phyloP scores from a whole-genome alignment of 805 yeast genomes.

The Lipomyces yamanashiensis region DNA sequence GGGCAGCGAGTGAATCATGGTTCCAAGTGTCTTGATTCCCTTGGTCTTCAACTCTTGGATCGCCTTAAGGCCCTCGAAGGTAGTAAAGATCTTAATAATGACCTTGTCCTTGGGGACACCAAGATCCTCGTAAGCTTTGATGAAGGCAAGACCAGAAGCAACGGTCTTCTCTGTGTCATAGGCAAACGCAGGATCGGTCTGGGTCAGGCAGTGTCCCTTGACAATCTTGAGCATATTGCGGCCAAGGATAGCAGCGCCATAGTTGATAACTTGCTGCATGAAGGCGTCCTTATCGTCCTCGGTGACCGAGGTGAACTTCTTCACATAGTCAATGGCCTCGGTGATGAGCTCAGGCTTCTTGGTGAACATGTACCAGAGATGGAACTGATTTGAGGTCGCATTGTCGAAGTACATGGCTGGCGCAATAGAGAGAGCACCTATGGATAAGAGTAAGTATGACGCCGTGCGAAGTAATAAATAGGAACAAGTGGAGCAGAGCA shows the following conservation, averaged over 20 bases:
- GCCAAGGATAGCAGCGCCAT: conserved; percentile 53
- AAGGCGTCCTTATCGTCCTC: conserved; percentile 52
- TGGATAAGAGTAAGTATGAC: neutral
- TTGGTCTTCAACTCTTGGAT: conserved; percentile 41
- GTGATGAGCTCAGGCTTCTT: conserved; percentile 26
- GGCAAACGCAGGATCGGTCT: conserved; percentile 42
- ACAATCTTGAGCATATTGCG: conserved; percentile 46
- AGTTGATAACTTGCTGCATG: conserved; percentile 53
- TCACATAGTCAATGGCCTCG: conserved; percentile 28
- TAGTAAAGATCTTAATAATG: conserved; percentile 47
- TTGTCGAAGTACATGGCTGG: conserved; percentile 28
- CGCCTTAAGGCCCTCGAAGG: conserved; percentile 47
- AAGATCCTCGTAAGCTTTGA: conserved; percentile 44
- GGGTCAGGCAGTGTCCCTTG: conserved; percentile 53
- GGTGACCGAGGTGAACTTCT: conserved; percentile 45
- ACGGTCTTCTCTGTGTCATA: conserved; percentile 42
- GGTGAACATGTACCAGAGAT: conserved; percentile 32
- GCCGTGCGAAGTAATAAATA: neutral
- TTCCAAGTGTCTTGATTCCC: conserved; percentile 46
- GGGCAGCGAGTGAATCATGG: conserved; percentile 47
- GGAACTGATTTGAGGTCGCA: conserved; percentile 37
- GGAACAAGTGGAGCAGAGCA: neutral
- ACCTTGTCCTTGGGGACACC: conserved; percentile 45
- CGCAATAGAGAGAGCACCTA: conserved; percentile 31
- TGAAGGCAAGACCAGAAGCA: conserved; percentile 41